Percentiles rank a stretch among this genome's conserved stretches.
Conservation (phyloP, 371 early-diverging fungal species). For the Mucor sp. region DNA sequence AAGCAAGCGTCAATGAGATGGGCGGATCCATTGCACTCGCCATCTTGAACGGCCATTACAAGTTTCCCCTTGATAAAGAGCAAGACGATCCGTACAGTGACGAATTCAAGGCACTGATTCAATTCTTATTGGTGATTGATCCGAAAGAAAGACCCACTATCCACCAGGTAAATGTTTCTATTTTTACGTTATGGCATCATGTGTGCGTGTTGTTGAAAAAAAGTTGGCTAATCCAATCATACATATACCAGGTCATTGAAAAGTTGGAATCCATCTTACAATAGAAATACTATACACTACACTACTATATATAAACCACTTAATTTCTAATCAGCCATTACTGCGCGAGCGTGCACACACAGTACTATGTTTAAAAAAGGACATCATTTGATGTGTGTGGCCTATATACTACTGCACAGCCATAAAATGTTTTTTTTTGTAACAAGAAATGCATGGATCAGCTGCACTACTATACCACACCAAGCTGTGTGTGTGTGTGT, state of each 20-base stretch:
- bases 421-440: neutral
- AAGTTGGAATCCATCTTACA: slow-evolving; percentile 6
- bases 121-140: slow-evolving; percentile 64
- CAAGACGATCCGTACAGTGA: slow-evolving; percentile 54
- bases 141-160: slow-evolving; percentile 69
- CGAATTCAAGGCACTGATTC: slow-evolving; percentile 60
- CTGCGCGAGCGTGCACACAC: neutral
- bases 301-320: neutral
- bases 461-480: neutral
- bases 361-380: neutral
- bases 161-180: slow-evolving; percentile 28
- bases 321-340: neutral
- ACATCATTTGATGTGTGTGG: neutral
- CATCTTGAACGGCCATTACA: slow-evolving; percentile 62
- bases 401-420: too few species aligned
- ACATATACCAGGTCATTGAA: slow-evolving; percentile 13
- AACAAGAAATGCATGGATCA: neutral
- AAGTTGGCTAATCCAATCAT: neutral
- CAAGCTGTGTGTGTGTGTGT: neutral
- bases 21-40: slow-evolving; percentile 75
- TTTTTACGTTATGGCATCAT: neutral
- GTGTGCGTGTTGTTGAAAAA: neutral
- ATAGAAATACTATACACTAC: neutral
- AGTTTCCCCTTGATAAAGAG: slow-evolving; percentile 45
- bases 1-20: slow-evolving; percentile 63